phyloP scores from a whole-genome alignment of 108 stramenopile genomes.

The Stephanodiscus minutulus region DNA sequence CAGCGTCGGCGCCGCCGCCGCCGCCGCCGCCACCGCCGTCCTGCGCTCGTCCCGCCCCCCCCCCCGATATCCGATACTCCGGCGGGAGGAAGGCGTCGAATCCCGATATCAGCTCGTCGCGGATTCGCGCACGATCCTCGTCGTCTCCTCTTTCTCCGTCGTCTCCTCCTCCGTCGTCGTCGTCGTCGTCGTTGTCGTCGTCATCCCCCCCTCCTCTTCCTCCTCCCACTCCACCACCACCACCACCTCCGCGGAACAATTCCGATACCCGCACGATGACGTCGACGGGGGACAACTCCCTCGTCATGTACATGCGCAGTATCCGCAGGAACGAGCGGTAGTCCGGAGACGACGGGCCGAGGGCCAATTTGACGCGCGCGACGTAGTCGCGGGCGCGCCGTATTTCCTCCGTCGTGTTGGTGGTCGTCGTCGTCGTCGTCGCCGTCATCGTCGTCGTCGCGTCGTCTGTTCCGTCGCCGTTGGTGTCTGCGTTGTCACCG shows the following conservation, averaged over 20 bases:
- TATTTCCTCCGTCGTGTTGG: background rate
- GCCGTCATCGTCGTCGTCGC: too few species aligned
- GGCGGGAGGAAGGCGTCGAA: constrained; percentile 21
- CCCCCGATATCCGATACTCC: constrained; percentile 5
- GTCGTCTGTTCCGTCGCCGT: too few species aligned
- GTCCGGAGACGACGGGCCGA: background rate
- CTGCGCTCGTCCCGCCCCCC: background rate
- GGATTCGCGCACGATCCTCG: background rate
- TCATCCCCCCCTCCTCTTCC: too few species aligned
- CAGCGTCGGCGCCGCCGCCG: constrained; percentile 1
- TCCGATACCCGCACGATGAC: constrained; percentile 14
- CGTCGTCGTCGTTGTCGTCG: background rate
- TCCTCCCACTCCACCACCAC: background rate
- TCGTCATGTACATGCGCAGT: constrained; percentile 1
- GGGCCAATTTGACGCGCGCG: background rate
- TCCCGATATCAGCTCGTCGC: constrained; percentile 11
- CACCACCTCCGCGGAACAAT: background rate
- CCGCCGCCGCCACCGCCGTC: constrained; percentile 5
- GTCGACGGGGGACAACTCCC: constrained; percentile 1
- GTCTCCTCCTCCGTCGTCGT: background rate
- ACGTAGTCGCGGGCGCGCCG: constrained; percentile 13
- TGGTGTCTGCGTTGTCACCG: too few species aligned
- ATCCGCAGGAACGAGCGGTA: constrained; percentile 8
- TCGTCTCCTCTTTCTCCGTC: too few species aligned
- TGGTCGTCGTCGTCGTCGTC: too few species aligned